Evolutionary conservation across 139 green algal genomes (phyloP), one percentile per base, ranked within the genome.

Genomic region (Tetraselmis striata): DNA sequence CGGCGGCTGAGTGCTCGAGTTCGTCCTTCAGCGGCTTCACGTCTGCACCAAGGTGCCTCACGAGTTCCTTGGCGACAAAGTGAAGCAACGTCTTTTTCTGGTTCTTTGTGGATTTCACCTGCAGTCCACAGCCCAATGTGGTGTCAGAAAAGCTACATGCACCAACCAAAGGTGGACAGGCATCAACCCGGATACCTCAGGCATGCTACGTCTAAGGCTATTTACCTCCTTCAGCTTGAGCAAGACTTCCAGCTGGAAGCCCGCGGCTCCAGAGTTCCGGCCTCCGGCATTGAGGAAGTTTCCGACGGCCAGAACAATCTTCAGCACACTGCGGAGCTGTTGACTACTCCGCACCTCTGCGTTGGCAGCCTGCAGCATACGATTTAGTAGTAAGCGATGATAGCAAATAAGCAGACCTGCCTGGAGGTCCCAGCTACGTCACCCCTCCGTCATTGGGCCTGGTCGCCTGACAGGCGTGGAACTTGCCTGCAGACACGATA

Each of bases 281-380:
- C 84, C 86, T 74, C 86, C 86, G 0, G 85, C 84, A 77, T 92
- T 94, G 59, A 94, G 74, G 82, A 92, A 94, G 82, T 92, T 92
- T 27, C 88, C 91, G 1, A 88, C 74, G 1, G 76, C 75, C 28
- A 92, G 84, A 2, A 85, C 82, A 1, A 89, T 82, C 79, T 88
- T 86, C 1, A 93, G 85, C 77, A 91, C 75, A 1, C 79, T 58
- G 74, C 85, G 80, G 82, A 87, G 81, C 81, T 88, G 77, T 0
- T 86, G 32, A 78, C 80, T 88, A 76, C 23, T 77, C 28, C 79
- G 78, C 23, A 93, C 85, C 87, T 93, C 88, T 1, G 1, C 1
- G 32, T 87, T 90, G 0, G 90, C 90, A 1, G 2, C 67, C 11
- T 24, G 23, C 29, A 93, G 45, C 30, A 76, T 30, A 45, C 24